Evolutionary conservation across 2,329 filamentous ascomycete genomes (phyloP), one percentile per base, ranked within the genome.

Genomic region (Penicillium janthinellum): DNA sequence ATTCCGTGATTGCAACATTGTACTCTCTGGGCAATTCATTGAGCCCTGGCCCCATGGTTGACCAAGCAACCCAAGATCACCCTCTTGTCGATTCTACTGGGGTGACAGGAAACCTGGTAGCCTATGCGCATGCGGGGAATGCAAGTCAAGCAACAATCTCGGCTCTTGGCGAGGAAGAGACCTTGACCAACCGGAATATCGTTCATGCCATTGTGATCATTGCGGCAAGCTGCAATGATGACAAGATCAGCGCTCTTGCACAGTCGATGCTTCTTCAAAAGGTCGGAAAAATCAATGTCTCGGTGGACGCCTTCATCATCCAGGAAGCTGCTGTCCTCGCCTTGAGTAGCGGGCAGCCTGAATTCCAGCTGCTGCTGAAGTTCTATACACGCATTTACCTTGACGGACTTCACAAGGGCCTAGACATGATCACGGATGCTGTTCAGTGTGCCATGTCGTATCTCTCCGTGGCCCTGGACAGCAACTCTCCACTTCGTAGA

Each of bases 261-360:
- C 90, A 97, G 68, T 96, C 92, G 0, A 97, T 99, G 88, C 86
- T 99, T 25, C 79, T 96, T n/a, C 95, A 99, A 72, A 98, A 99
- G 75, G 86, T 98, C 59, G 88, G 90, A 61, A 94, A 95, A 75
- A 87, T 97, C 57, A 95, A 87, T 70, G 83, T 86, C 60, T 80
- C 84, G 4, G 90, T 97, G 2, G 93, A 98, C 79, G 88, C 90
- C 34, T 89, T 89, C 57, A 95, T 99, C 60, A 89, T 98, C 56
- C 87, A 86, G 15, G 92, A 96, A 61, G 88, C 92, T 6, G 92
- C 92, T 8, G 82, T 86, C 5, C 79, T 99, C 57, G 90, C 92
- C 35, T 80, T 95, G 4, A 88, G 85, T 67, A 92, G 91, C 57
- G 91, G 90, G 10, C 85, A 89, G 62, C 83, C 90, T 3, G 95